Percentiles rank a stretch among this genome's conserved stretches.
Evolutionary conservation across 2,329 filamentous ascomycete species (phyloP).

Genomic region (Acarospora socialis): DNA sequence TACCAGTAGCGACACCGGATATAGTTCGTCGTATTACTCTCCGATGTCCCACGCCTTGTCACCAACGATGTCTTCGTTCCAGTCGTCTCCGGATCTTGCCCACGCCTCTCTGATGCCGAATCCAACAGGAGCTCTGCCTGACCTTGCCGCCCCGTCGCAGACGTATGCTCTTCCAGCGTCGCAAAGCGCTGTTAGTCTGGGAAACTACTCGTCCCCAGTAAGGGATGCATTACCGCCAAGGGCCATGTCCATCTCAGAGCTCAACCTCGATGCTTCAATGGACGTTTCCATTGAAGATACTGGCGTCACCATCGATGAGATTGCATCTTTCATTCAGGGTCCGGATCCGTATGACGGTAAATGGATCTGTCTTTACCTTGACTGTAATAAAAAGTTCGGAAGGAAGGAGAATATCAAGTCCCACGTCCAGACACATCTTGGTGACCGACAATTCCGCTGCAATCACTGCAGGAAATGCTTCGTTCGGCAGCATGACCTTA

Average conservation of each 20-base stretch:
- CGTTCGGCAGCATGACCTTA: constrained; percentile 91
- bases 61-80: constrained; percentile 36
- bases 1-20: constrained; percentile 15
- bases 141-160: constrained; percentile 8
- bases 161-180: constrained; percentile 13
- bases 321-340: constrained; percentile 57
- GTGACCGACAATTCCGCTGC: constrained; percentile 89
- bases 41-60: constrained; percentile 34
- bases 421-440: constrained; percentile 93
- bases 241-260: constrained; percentile 32
- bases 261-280: constrained; percentile 32
- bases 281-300: constrained; percentile 58
- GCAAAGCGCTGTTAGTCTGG: constrained; percentile 9
- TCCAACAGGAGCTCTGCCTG: constrained; percentile 24
- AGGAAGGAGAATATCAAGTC: constrained; percentile 98
- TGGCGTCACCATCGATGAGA: constrained; percentile 76
- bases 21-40: constrained; percentile 36
- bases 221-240: constrained; percentile 27
- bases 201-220: constrained; percentile 17
- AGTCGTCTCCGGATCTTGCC: constrained; percentile 39
- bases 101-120: constrained; percentile 31
- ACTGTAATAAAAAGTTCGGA: constrained; percentile 83
- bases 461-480: constrained; percentile 91
- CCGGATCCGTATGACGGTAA: constrained; percentile 61
- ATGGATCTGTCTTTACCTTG: constrained; percentile 62